Evolutionary conservation across 169 alveolate genomes (phyloP), one percentile per base, ranked within the genome.

Genomic region (Eimeria necatrix): DNA sequence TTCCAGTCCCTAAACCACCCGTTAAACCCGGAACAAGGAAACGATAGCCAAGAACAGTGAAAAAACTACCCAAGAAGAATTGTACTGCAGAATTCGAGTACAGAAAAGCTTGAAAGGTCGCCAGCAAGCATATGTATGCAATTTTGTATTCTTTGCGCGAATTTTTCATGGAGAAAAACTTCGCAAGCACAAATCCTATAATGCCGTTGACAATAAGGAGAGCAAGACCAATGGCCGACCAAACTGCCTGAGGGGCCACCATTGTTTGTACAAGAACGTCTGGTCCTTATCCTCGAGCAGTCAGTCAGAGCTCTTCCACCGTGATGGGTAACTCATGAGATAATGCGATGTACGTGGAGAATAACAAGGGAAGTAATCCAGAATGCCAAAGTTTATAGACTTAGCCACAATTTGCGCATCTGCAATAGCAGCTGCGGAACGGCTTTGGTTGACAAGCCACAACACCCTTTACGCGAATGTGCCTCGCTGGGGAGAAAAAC

Each of bases 11-110:
- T 80, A 85, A 46, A 9, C 92, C 92, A 18, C 92, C 92, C 4
- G 92, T 85, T 10, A 85, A n/a, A 24, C 92, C 92, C 5, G 92
- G 92, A 60, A 85, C 92, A 61, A 85, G 92, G 10, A 14, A 59
- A 9, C 92, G 92, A 52, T 52, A 56, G 64, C 92, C 92, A 20
- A 46, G 53, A 26, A 4, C 56, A 16, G 92, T 18, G 61, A 46
- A 56, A 14, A 61, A 48, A 59, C 59, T 2, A 5, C 92, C 92
- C 26, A 85, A 3, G 22, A 12, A 85, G 64, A 59, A 85, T 12
- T 85, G 92, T 6, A 41, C 18, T 24, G 52, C 10, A 60, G 80
- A 59, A 8, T 4, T 41, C 41, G 70, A 59, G 81, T 59, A 85
- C 20, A 85, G 64, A 12, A 61, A 46, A 16, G 51, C n/a, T 32